A percentile compares a stretch with the other conserved stretches of the same genome.
Conservation (phyloP, 78 protist genomes). For the Polysphondylium violaceum region DNA sequence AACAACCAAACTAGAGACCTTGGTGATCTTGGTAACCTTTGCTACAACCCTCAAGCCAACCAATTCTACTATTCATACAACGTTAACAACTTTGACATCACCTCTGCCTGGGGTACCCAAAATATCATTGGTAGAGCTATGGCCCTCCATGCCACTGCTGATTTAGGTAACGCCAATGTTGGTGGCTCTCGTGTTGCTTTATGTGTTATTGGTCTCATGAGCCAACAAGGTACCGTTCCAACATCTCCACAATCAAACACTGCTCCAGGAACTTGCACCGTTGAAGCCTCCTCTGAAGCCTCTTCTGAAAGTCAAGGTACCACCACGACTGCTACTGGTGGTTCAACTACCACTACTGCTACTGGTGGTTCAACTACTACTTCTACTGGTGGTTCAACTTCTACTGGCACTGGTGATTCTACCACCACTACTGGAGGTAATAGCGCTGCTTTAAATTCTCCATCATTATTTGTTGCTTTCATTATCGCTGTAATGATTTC, state of each 20-base stretch:
- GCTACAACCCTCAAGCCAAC: neutral
- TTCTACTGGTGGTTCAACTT: conserved; percentile 2
- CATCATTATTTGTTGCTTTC: no score
- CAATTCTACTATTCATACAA: neutral
- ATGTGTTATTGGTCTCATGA: conserved; percentile 42
- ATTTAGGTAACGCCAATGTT: neutral
- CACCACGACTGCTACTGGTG: neutral
- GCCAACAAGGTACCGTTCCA: neutral
- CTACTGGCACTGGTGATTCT: neutral
- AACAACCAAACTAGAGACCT: neutral
- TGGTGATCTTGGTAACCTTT: conserved; percentile 56
- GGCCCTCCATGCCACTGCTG: conserved; percentile 18
- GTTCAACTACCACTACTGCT: conserved; percentile 6
- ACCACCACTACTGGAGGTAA: no score
- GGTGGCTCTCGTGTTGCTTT: conserved; percentile 4
- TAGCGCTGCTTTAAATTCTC: no score
- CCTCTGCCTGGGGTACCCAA: neutral
- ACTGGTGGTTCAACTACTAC: neutral
- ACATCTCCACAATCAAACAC: neutral
- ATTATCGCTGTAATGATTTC: no score
- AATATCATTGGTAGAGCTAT: neutral
- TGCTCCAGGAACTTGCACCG: no score
- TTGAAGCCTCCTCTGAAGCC: neutral
- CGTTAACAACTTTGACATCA: neutral
- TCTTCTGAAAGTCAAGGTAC: neutral